A percentile compares a stretch with the other conserved stretches of the same genome.
phyloP scores from a whole-genome alignment of 164 flowering plant genomes.

The Amborella trichopoda region DNA sequence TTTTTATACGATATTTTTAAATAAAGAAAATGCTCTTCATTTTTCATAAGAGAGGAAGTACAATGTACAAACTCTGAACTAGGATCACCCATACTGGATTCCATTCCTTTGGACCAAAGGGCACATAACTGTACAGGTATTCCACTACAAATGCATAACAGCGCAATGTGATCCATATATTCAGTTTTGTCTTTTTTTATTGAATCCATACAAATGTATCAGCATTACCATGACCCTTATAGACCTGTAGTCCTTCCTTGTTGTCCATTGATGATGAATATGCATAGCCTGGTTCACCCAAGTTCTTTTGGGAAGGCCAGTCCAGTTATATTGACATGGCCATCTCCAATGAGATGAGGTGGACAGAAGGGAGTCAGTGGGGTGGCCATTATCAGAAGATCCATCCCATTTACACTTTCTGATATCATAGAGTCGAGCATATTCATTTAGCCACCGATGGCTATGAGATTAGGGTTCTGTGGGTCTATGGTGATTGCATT shows the following conservation, averaged over 20 bases:
- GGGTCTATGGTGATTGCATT: conserved; percentile 86
- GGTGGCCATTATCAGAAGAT: conserved; percentile 48
- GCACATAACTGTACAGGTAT: conserved; percentile 66
- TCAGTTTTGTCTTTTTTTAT: conserved; percentile 72
- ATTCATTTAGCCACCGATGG: conserved; percentile 81
- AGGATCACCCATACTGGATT: conserved; percentile 77
- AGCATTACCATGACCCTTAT: conserved; percentile 61
- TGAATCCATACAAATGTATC: conserved; percentile 85
- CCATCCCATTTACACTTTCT: conserved; percentile 63
- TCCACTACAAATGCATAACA: conserved; percentile 90
- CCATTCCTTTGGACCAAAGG: conserved; percentile 81
- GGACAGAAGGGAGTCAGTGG: conserved; percentile 73
- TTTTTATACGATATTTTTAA: no score
- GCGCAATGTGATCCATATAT: conserved; percentile 97
- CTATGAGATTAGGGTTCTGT: conserved; percentile 74
- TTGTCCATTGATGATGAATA: conserved; percentile 19
- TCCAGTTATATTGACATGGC: conserved; percentile 68
- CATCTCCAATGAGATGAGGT: conserved; percentile 48
- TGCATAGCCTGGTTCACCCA: conserved; percentile 66
- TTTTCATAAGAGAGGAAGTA: no score
- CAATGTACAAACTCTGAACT: conserved; percentile 11
- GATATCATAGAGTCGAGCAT: conserved; percentile 77
- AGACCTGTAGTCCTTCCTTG: conserved; percentile 46
- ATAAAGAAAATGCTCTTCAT: no score
- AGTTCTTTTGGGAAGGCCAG: conserved; percentile 65